Evolutionary conservation across 2,329 filamentous ascomycete genomes (phyloP), one percentile per base, ranked within the genome.

Genomic region (Ophiocordyceps australis): DNA sequence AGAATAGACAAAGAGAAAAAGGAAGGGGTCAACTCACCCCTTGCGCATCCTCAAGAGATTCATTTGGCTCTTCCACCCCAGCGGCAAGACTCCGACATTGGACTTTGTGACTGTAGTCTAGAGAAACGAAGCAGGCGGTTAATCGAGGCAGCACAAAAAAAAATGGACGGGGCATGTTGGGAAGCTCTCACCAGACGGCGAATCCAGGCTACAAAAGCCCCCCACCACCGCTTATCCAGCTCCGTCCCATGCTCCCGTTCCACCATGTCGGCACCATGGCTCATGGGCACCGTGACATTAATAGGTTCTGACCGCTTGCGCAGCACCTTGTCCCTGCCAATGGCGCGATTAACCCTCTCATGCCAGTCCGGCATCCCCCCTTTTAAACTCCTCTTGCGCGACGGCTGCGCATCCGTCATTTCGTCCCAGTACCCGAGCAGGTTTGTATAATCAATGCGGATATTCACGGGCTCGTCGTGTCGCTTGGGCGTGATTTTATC

Each of bases 391-490:
- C 25, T 8, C 20, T 27, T 22, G 9, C 20, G 20, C 15, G 12
- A 13, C 6, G 20, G 7, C 15, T 22, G 14, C 4, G 20, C n/a
- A 4, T 12, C 12, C 15, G 11, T 23, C 6, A 27, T 22, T 12
- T 22, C 20, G 9, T 27, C 25, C 20, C 25, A 22, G 14, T 27
- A 27, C n/a, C 25, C 20, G 20, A 10, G 20, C 6, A 27, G 16
- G 9, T 27, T 27, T 8, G 20, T 27, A 10, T 27, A 22, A 13
- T 27, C 25, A 9, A 27, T 15, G 9, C 25, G 25, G 15, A 27
- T 17, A 16, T 22, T 20, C n/a, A 27, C 21, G 7, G 20, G 20
- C 6, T 27, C 14, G 4, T 11, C 11, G 8, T 18, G 8, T 12
- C 15, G 10, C 14, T 18, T 22, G 7, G 7, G 14, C 14, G n/a